Conservation (phyloP, 2,329 filamentous ascomycete species). For the Penicillium sp. region DNA sequence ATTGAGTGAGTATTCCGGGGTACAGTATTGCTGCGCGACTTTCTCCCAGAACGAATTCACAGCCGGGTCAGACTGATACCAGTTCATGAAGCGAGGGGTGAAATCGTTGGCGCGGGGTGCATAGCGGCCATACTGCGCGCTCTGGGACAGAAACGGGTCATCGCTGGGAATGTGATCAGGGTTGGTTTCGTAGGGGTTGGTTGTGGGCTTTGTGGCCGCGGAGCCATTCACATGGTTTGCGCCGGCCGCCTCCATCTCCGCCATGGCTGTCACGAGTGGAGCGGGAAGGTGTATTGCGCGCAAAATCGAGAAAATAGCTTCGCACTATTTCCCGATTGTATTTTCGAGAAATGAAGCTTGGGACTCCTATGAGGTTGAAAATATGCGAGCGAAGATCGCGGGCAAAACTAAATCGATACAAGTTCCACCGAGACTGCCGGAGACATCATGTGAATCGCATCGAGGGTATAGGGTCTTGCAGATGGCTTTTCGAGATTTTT, state of each 20-base stretch:
- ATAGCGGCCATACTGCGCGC: conserved; percentile 37
- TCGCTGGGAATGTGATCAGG: conserved; percentile 30
- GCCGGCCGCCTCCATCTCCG: conserved; percentile 20
- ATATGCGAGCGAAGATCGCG: conserved; percentile 13
- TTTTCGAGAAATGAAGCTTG: neutral
- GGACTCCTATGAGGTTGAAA: neutral
- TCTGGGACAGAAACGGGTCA: conserved; percentile 35
- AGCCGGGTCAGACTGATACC: conserved; percentile 32
- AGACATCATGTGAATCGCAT: conserved; percentile 19
- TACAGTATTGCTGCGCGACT: conserved; percentile 32
- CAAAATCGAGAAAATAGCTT: neutral
- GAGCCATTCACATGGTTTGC: conserved; percentile 25
- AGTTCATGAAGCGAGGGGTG: conserved; percentile 33
- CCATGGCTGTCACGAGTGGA: conserved; percentile 16
- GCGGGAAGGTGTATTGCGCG: neutral
- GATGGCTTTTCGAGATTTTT: neutral
- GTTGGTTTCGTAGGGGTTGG: conserved; percentile 38
- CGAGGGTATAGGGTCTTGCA: neutral
- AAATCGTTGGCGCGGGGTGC: conserved; percentile 36
- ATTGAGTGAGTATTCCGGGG: conserved; percentile 33
- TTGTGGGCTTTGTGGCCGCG: conserved; percentile 8
- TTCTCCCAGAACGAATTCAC: conserved; percentile 37
- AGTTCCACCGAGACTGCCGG: conserved; percentile 9
- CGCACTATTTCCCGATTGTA: neutral
- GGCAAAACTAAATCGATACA: conserved; percentile 18